A percentile compares a stretch with the other conserved stretches of the same genome.
These are phyloP conservation scores for Begonia peltatifolia DNA, from an alignment of 306 rosid species.

Conservation along the genomic window DNA sequence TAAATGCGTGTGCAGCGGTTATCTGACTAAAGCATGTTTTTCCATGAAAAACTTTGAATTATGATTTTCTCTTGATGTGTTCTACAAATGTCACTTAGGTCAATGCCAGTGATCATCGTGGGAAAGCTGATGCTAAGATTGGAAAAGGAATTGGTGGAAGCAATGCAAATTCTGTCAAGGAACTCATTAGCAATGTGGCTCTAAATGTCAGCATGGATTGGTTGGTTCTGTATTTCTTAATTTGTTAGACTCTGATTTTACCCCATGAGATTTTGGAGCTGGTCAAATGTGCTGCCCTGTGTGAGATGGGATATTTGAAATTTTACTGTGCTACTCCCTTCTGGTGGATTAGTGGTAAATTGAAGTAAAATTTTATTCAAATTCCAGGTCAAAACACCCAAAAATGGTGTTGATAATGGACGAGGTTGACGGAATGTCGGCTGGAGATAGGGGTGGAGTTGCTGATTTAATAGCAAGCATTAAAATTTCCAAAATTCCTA, in stretches of 20 bases:
- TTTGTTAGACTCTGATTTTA: constrained; percentile 14
- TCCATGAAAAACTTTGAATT: no score
- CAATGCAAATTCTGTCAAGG: constrained; percentile 78
- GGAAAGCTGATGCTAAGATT: constrained; percentile 89
- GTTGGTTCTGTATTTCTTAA: constrained; percentile 19
- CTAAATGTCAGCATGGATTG: constrained; percentile 35
- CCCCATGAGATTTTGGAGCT: neutral
- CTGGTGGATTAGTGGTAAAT: neutral
- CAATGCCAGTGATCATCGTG: constrained; percentile 95
- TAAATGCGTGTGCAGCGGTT: no score
- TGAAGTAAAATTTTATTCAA: constrained; percentile 5
- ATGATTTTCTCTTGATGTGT: neutral
- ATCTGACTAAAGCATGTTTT: no score
- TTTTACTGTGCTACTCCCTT: neutral
- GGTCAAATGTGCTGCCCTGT: neutral
- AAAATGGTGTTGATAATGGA: constrained; percentile 95
- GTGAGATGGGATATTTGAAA: constrained; percentile 1
- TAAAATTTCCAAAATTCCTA: constrained; percentile 84
- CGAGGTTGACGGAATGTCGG: constrained; percentile 99
- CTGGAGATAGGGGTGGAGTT: constrained; percentile 98
- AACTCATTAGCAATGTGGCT: constrained; percentile 57
- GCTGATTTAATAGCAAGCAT: constrained; percentile 92
- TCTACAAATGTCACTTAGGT: constrained; percentile 38
- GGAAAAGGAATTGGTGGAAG: constrained; percentile 85
- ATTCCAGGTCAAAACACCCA: constrained; percentile 51